Base-by-base conservation (phyloP, 1,284 basidiomycete species). In the Ceratobasidium sp. region DNA sequence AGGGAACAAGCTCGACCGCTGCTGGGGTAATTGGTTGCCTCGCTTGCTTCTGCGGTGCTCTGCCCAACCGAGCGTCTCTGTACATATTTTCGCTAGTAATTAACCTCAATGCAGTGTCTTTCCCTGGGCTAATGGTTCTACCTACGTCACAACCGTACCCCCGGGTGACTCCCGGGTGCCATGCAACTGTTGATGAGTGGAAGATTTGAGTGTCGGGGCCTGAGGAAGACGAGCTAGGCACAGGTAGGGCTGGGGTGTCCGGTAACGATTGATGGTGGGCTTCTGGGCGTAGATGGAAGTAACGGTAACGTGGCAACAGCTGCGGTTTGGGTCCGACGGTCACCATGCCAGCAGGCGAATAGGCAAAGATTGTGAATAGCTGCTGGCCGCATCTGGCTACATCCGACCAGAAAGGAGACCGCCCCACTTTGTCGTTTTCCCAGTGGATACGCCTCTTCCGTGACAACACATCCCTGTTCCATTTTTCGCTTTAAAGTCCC, bases 341-440 rank as follows among this genome's bases (percentile, higher is more conserved):
- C 54, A 66, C 73, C 73, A 76, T 76, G 73, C 73, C 73, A 76
- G 62, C 48, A 55, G 50, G 38, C 70, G 70, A 73, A 62, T 60
- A 73, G 59, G 55, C 59, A 54, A 27, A n/a, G 33, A 27, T 48
- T 62, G 62, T 66, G 62, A 65, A 55, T 57, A 52, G 30, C 38
- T 35, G n/a, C 59, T 35, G 41, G 12, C 50, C 62, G 73, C n/a
- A 66, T 66, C 73, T 52, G 57, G 73, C 66, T 76, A 64, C 73
- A 76, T 76, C 73, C 73, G 73, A n/a, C 50, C 62, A 52, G 73
- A 76, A 76, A 76, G 73, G 73, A 76, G 60, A 76, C 73, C 71
- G 60, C 60, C 71, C 71, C 73, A 76, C 73, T 76, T 57, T 76
- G 62, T 76, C 73, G 73, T 76, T 76, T 44, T 50, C 62, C 62